Evolutionary conservation across 2,329 filamentous ascomycete species (phyloP).

Genomic region (Colletotrichum siamense): DNA sequence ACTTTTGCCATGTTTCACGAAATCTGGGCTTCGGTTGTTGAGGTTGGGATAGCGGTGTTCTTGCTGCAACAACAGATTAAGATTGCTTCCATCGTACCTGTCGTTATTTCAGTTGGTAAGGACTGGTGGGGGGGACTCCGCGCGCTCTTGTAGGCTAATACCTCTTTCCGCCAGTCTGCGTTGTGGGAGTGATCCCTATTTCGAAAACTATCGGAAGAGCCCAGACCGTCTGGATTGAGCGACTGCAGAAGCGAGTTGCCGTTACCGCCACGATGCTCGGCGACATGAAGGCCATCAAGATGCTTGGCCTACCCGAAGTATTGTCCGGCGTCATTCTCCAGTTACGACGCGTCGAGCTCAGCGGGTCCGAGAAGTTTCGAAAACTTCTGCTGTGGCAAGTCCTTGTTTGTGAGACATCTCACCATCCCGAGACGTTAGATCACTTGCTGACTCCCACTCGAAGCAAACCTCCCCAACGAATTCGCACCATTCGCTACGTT

Average conservation of each 20-base stretch:
- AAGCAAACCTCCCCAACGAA: background rate
- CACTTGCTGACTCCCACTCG: background rate
- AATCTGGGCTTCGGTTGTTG: conserved; percentile 25
- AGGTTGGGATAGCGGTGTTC: conserved; percentile 29
- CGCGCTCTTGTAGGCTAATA: background rate
- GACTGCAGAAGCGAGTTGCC: conserved; percentile 52
- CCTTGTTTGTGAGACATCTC: conserved; percentile 5
- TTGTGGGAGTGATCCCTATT: conserved; percentile 35
- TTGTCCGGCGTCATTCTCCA: conserved; percentile 28
- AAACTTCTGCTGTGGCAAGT: conserved; percentile 19
- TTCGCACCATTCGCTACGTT: conserved; percentile 21
- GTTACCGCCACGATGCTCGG: conserved; percentile 51
- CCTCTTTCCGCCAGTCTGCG: conserved; percentile 27
- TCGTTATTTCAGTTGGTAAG: conserved; percentile 50
- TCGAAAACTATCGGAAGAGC: conserved; percentile 22
- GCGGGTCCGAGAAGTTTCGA: conserved; percentile 25
- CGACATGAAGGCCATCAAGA: conserved; percentile 57
- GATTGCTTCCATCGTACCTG: conserved; percentile 45
- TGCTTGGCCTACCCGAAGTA: conserved; percentile 49
- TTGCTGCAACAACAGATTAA: conserved; percentile 36
- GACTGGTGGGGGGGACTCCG: background rate
- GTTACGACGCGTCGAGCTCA: conserved; percentile 24
- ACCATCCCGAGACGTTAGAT: too few species aligned
- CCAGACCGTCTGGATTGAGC: conserved; percentile 53
- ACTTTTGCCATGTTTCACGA: conserved; percentile 25